phyloP scores from a whole-genome alignment of 257 asterid genomes.

The Gardenia jasminoides region DNA sequence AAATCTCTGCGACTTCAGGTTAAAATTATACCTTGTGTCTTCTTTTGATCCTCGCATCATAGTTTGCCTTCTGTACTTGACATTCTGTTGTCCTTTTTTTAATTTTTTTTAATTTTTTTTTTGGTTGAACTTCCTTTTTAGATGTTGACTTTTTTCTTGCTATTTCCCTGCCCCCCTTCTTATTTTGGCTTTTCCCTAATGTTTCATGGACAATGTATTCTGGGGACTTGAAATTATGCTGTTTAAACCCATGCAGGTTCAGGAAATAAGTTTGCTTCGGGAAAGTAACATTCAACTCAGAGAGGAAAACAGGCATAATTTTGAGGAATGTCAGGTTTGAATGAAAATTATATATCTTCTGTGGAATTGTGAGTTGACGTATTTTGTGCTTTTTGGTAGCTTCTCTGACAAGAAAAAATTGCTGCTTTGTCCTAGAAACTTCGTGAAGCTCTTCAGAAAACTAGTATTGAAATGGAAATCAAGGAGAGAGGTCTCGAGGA shows the following conservation, averaged over 20 bases:
- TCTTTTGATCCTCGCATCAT: too few relatives aligned
- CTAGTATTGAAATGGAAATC: constrained; percentile 55
- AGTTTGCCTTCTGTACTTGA: background rate
- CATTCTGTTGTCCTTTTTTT: background rate
- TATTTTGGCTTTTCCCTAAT: background rate
- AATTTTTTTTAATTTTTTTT: background rate
- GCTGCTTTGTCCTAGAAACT: constrained; percentile 43
- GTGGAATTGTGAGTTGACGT: background rate
- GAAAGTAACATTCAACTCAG: constrained; percentile 93
- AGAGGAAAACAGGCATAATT: constrained; percentile 83
- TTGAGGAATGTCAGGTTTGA: constrained; percentile 73
- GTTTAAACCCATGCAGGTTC: constrained; percentile 31
- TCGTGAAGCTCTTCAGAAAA: constrained; percentile 60
- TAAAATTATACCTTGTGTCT: background rate
- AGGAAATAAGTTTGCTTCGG: constrained; percentile 85
- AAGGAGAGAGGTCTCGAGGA: constrained; percentile 52
- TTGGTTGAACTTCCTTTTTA: too few relatives aligned
- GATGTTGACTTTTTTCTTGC: background rate
- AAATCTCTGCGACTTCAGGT: constrained; percentile 75
- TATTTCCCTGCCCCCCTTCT: background rate
- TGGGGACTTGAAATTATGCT: background rate
- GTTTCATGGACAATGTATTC: background rate
- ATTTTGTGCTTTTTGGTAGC: background rate
- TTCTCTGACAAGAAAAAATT: background rate
- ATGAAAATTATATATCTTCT: background rate